A percentile compares a stretch with the other conserved stretches of the same genome.
These are phyloP conservation scores for Coffea humblotiana DNA, from an alignment of 305 asterid genomes.

Conservation along the genomic window DNA sequence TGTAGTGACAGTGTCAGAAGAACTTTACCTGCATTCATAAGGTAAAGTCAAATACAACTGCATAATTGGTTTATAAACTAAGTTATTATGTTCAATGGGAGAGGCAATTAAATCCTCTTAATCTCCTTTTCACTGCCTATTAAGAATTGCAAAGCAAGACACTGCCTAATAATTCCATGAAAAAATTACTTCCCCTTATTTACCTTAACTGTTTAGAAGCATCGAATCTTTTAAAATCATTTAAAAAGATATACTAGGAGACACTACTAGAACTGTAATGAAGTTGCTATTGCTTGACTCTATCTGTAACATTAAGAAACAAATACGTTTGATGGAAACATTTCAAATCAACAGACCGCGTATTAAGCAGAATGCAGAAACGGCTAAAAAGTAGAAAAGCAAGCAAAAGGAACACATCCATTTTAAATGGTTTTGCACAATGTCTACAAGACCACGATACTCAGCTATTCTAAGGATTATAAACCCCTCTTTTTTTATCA, in stretches of 20 bases:
- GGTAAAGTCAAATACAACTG: conserved; percentile 5
- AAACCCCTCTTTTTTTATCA: background rate
- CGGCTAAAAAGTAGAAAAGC: background rate
- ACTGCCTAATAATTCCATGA: too few relatives aligned
- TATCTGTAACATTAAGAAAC: background rate
- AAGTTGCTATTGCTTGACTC: background rate
- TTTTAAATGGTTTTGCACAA: background rate
- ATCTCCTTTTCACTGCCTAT: background rate
- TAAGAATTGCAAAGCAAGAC: too few relatives aligned
- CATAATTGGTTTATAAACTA: background rate
- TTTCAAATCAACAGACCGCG: too few relatives aligned
- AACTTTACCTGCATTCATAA: conserved; percentile 56
- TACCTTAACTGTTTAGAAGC: too few relatives aligned
- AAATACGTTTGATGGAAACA: background rate
- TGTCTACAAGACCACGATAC: background rate
- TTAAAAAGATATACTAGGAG: background rate
- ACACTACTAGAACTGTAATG: background rate
- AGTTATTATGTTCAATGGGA: background rate
- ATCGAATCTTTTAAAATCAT: too few relatives aligned
- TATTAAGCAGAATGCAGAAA: background rate
- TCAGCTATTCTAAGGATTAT: background rate
- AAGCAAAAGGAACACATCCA: background rate
- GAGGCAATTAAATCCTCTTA: background rate
- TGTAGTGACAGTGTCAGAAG: conserved; percentile 67
- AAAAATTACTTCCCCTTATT: too few relatives aligned